Evolutionary conservation across 306 rosid species (phyloP).

Genomic region (Acacia crassicarpa): DNA sequence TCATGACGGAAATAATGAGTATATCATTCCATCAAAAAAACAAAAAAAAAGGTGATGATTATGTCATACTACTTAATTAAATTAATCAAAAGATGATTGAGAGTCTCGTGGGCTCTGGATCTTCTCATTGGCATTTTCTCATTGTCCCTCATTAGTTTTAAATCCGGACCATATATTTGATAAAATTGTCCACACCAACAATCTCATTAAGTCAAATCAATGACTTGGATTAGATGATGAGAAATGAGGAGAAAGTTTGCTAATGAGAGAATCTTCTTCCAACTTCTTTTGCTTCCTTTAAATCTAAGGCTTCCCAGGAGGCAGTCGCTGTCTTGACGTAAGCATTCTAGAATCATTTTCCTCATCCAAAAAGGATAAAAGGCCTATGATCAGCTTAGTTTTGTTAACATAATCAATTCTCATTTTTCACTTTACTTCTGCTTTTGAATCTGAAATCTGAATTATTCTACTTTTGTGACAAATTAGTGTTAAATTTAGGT

Average conservation of each 20-base stretch:
- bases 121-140: too few relatives aligned
- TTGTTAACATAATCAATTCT: neutral
- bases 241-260: too few relatives aligned
- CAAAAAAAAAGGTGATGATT: too few relatives aligned
- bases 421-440: neutral
- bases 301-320: conserved; percentile 21
- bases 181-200: too few relatives aligned
- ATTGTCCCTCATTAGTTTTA: too few relatives aligned
- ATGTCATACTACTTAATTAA: neutral
- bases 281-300: conserved; percentile 32
- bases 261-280: too few relatives aligned
- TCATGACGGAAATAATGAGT: conserved; percentile 36
- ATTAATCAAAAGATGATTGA: conserved; percentile 27
- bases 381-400: neutral
- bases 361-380: neutral
- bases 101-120: conserved; percentile 25
- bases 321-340: neutral
- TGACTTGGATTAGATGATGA: too few relatives aligned
- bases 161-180: too few relatives aligned
- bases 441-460: neutral
- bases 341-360: neutral
- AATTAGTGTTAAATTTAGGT: neutral
- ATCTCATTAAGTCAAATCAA: too few relatives aligned
- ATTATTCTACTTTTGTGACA: neutral
- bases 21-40: neutral